Evolutionary conservation across 805 yeast genomes (phyloP), one percentile per base, ranked within the genome.

Genomic region (Wickerhamiella bombiphila): DNA sequence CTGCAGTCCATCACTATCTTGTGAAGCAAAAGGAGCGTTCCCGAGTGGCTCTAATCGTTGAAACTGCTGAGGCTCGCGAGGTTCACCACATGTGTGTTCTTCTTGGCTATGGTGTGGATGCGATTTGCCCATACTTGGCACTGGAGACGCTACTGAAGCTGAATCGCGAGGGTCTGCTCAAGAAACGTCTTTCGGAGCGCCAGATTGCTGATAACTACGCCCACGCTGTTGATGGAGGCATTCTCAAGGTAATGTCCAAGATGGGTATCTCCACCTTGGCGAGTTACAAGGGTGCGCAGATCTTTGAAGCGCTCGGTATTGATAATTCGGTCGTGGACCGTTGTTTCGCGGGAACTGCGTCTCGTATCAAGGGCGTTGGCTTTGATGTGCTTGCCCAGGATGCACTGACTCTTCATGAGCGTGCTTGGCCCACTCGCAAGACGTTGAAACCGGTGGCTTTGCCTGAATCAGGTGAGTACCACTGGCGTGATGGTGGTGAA

Each of bases 261-360:
- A 91, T 88, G 97, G 98, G 98, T 68, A 91, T 88, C 51, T 86
- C 97, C 22, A 91, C 98, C 22, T 68, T 88, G 57, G 95, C 96
- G 9, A 82, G 95, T n/a, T 88, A 88, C 64, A 88, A 88, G 64
- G 97, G 97, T 61, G 98, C 98, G 21, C 98, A 88, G 66, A 91
- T 88, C 55, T 88, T 91, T 58, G 98, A 88, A 63, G 94, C 94
- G 35, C 66, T 88, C 44, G 98, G 98, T 60, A 76, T 88, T 44
- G 96, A 91, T 58, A 83, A 86, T 63, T 76, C 93, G 7, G 96
- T 88, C 36, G 80, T 88, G 48, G 96, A 88, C 66, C 69, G 85
- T 50, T 91, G 97, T 64, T 88, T 88, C 60, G 81, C 93, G 14
- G 96, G 96, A 54, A 91, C 98, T 30, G 95, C 98, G 9, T 85